phyloP scores from a whole-genome alignment of 805 yeast species.

The Lipomyces starkeyi region DNA sequence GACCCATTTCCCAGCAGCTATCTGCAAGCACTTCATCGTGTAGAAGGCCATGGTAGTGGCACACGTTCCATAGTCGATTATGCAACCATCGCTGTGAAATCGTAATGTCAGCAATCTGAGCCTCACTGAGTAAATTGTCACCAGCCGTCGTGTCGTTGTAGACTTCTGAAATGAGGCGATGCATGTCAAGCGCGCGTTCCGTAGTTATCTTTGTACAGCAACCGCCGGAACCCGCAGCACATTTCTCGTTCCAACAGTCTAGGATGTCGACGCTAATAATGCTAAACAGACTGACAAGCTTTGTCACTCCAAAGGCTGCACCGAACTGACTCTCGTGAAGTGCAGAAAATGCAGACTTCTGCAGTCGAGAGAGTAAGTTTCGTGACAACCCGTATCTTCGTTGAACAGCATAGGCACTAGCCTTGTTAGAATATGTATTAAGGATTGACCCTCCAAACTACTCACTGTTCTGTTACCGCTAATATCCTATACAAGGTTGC shows the following conservation, averaged over 20 bases:
- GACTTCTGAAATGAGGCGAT: conserved; percentile 1
- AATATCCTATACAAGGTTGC: conserved; percentile 13
- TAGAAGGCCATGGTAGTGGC: conserved; percentile 13
- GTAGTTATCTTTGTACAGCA: not conserved
- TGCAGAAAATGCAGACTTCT: not conserved
- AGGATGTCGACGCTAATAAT: conserved; percentile 10
- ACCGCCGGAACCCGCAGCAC: conserved; percentile 1
- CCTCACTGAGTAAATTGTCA: conserved; percentile 7
- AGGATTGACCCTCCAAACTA: not conserved
- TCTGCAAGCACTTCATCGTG: no score
- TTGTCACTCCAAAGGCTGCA: conserved; percentile 2
- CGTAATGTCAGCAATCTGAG: conserved; percentile 17
- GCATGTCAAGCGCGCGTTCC: conserved; percentile 14
- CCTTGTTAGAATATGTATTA: not conserved
- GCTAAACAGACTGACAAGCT: conserved; percentile 12
- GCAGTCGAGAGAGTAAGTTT: not conserved
- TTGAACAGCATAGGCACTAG: not conserved
- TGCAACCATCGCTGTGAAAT: conserved; percentile 25
- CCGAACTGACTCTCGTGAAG: not conserved
- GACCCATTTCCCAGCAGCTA: conserved; percentile 2
- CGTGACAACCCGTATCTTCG: not conserved
- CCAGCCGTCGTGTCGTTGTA: not conserved
- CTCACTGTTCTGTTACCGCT: conserved; percentile 26
- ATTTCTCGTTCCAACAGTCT: conserved; percentile 23
- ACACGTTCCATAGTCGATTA: conserved; percentile 22